Evolutionary conservation across 2,329 filamentous ascomycete species (phyloP).

Genomic region (Annulohypoxylon truncatum): DNA sequence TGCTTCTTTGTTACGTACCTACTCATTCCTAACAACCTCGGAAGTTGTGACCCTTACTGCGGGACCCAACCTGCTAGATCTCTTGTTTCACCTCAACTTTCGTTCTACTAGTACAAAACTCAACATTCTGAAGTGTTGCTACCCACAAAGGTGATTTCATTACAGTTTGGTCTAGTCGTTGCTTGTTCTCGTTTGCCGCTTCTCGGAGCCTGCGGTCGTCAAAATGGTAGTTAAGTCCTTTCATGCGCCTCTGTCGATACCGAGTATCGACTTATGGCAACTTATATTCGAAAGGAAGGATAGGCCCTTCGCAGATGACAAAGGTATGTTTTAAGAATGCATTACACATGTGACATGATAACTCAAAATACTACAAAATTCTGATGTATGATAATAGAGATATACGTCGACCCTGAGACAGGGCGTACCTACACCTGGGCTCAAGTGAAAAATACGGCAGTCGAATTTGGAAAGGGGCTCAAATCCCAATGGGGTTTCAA

Average conservation of each 20-base stretch:
- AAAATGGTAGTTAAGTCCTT: slow-evolving; percentile 77
- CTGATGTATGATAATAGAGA: slow-evolving; percentile 26
- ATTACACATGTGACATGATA: not conserved
- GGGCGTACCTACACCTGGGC: slow-evolving; percentile 75
- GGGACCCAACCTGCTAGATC: slow-evolving; percentile 5
- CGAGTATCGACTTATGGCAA: slow-evolving; percentile 80
- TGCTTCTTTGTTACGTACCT: not conserved
- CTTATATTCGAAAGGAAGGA: slow-evolving; percentile 79
- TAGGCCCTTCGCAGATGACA: slow-evolving; percentile 74
- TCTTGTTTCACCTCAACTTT: not conserved
- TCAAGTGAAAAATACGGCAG: slow-evolving; percentile 72
- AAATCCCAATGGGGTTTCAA: slow-evolving; percentile 80
- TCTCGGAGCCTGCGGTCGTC: slow-evolving; percentile 11
- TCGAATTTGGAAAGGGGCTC: slow-evolving; percentile 84
- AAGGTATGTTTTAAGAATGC: slow-evolving; percentile 63
- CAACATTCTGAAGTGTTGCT: not conserved
- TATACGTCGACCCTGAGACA: slow-evolving; percentile 78
- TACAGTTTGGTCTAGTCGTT: not conserved
- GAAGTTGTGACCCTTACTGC: slow-evolving; percentile 23
- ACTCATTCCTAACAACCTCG: slow-evolving; percentile 31
- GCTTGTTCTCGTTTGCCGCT: not conserved
- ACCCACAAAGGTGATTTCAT: not conserved
- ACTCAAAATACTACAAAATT: not conserved
- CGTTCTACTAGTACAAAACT: not conserved
- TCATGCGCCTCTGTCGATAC: slow-evolving; percentile 75